Evolutionary conservation across 2,329 filamentous ascomycete species (phyloP), one percentile per base, ranked within the genome.

Genomic region (Sarocladium brachiariae): DNA sequence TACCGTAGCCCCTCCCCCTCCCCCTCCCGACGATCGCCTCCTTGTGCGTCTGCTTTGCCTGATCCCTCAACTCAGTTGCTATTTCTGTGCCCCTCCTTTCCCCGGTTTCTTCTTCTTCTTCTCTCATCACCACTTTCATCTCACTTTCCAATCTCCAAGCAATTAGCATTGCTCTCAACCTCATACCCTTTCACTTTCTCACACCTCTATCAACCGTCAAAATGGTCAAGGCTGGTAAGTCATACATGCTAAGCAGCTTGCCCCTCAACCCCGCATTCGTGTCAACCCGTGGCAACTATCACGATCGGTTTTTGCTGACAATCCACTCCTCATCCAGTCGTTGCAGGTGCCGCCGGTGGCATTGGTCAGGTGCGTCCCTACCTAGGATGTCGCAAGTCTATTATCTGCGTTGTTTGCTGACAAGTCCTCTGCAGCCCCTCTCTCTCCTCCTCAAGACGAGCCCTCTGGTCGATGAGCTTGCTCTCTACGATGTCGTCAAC

Each of bases 401-500:
- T 18, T 18, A 19, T 11, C 38, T 16, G 27, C 14, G 6, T n/a
- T 27, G 16, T 30, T 39, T 52, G 37, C 50, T 55, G 43, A 55
- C 49, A 33, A 52, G 38, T 16, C 41, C 66, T 31, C 35, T 50
- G 23, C 51, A 97, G 91, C 93, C 93, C 61, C 81, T 99, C 64
- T 99, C 93, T 58, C 88, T 99, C 60, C 87, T 99, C 63, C 81
- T 97, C 69, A 99, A 99, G 83, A 83, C 87, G 59, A 88, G 79
- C 66, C 87, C 90, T 58, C 83, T 89, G 65, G 79, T 99, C 64
- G 86, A 92, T 64, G 89, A 97, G 77, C 88, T 99, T 63, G 80
- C 90, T 55, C 87, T 99, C 63, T 99, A 96, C 79, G 93, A 99
- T 95, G 91, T 99, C 59, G 92, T 97, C 72, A 96, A 97, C 81